Conservation (phyloP, 768 basidiomycete genomes). For the Auriscalpium vulgare region DNA sequence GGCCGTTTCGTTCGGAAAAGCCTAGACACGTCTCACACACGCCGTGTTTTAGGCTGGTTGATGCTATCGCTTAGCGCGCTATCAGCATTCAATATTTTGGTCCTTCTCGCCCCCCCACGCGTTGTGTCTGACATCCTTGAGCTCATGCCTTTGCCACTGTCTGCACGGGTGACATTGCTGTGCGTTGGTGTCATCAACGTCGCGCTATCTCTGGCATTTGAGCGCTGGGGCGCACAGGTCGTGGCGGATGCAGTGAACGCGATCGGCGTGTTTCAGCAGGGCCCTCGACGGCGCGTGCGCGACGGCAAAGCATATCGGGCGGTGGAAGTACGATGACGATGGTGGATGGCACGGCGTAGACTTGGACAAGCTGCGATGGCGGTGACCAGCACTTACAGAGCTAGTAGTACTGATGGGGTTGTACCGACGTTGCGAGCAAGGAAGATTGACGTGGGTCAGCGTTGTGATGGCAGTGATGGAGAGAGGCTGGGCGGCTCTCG, state of each 20-base stretch:
- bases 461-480: neutral
- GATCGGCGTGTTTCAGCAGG: constrained; percentile 38
- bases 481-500: neutral
- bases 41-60: constrained; percentile 51
- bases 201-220: constrained; percentile 61
- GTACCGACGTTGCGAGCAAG: neutral
- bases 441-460: neutral
- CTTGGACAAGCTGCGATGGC: too few relatives aligned
- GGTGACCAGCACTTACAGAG: too few relatives aligned
- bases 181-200: constrained; percentile 64
- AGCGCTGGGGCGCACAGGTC: constrained; percentile 60
- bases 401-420: too few relatives aligned
- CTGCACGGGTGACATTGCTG: constrained; percentile 65
- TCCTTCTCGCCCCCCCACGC: constrained; percentile 66
- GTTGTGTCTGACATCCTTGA: constrained; percentile 56
- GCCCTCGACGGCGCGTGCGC: constrained; percentile 38
- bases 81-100: constrained; percentile 63
- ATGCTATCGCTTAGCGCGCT: constrained; percentile 70
- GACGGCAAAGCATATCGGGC: constrained; percentile 80
- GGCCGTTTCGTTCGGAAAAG: neutral
- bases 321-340: constrained; percentile 56
- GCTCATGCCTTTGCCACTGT: constrained; percentile 64
- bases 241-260: constrained; percentile 48
- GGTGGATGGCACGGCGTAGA: neutral
- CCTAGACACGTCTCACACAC: neutral